Base-by-base conservation (phyloP, 257 asterid genomes). In the Solanum medicagineum region DNA sequence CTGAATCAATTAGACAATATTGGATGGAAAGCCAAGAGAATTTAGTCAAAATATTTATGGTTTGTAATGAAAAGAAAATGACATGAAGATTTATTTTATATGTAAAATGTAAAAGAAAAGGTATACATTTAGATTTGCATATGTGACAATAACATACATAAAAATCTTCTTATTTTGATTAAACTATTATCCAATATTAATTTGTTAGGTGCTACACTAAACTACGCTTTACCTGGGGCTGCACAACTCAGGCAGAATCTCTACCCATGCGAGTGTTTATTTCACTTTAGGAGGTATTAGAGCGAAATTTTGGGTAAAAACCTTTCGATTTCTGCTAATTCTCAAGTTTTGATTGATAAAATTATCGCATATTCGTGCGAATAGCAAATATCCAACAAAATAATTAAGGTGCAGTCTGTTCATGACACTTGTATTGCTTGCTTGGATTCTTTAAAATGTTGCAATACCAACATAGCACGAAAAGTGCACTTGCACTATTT, bases 371-470 rank as follows among this genome's bases (percentile, higher is more conserved):
- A 14, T 6, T 65, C 44, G 0, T 26, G 20, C 20, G 29, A 26
- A 63, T 65, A 65, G 10, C 44, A 65, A 65, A 11, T 65, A 56
- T 6, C 6, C 5, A 54, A 54, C 10, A 65, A 20, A 26, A 66
- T 9, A 7, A 66, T 66, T 2, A 2, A 29, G 42, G 11, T 29
- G 1, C 12, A 0, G 2, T 65, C 10, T 65, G 0, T 13, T 3
- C 71, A 26, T 2, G 44, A 65, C 20, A 13, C 5, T 0, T 24
- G 14, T 3, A 19, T 65, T 65, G 20, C 11, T 65, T 26, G 5
- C 2, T 65, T 15, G 11, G 0, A 65, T 16, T 65, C 13, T 24
- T 65, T 5, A 26, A 65, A 26, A 20, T 26, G 16, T 6, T 14
- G 20, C 20, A 3, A 0, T 42, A 26, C 71, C 29, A 6, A 15